Base-by-base conservation (phyloP, 768 basidiomycete species). In the Chalciporus piperatus region DNA sequence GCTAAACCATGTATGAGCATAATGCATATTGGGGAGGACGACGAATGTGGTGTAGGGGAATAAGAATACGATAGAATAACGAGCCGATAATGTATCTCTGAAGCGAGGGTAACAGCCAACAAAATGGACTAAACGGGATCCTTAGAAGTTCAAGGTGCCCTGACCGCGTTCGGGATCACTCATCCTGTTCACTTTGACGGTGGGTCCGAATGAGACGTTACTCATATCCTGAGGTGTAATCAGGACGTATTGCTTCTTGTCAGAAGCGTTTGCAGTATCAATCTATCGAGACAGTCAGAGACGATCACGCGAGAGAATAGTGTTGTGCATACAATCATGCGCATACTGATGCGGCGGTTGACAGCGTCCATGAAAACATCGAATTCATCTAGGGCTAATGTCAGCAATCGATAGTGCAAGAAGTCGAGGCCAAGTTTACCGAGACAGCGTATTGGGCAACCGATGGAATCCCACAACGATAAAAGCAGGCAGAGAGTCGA, bases 281-380 rank as follows among this genome's bases (percentile, higher is more conserved):
- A 95, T 89, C 91, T 92, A 51, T 13, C 50, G 14, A 58, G 16
- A 12, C 5, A 39, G 17, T 59, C 25, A 58, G 41, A 38, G 45
- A 22, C 53, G 48, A 43, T n/a, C 27, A 37, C 4, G 23, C 2
- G 41, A 16, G 25, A 10, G 12, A 14, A 48, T 20, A 14, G 22
- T 14, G 45, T 47, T 35, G 38, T 20, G 65, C 81, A 16, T 50
- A 92, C 89, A 83, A 98, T 89, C 89, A 96, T 93, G 70, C 84
- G 90, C 86, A 96, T 97, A 54, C 89, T 89, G 62, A 96, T 88
- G 42, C 86, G 84, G 17, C 97, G 83, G 67, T 92, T 92, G 52
- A 92, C 85, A 20, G 90, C 90, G 64, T 95, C 92, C 91, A 98
- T 93, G 76, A 96, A 98, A 11, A 98, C 96, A 60, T 98, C 96